Evolutionary conservation across 208 protist species (phyloP).

Genomic region (Spongospora subterranea): DNA sequence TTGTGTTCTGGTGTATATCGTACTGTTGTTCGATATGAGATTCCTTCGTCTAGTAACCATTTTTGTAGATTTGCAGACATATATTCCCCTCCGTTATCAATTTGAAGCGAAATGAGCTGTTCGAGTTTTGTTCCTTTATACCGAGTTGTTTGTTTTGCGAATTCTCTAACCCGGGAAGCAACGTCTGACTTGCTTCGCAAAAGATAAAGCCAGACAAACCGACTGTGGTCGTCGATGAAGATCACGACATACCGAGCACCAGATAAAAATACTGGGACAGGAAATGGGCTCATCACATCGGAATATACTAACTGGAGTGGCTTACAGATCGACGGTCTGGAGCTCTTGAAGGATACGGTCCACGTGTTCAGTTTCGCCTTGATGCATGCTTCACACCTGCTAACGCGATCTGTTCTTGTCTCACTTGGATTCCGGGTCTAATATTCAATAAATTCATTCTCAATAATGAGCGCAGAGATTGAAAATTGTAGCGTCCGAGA

Average conservation of each 20-base stretch:
- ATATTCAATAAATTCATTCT: too few relatives aligned
- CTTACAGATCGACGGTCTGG: too few relatives aligned
- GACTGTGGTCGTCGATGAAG: background rate
- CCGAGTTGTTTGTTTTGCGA: background rate
- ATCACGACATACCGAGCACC: background rate
- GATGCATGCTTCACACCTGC: too few relatives aligned
- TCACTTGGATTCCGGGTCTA: too few relatives aligned
- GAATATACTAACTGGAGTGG: background rate
- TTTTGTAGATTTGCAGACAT: background rate
- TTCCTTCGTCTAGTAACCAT: background rate
- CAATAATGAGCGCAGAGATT: too few relatives aligned
- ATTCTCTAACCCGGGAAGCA: background rate
- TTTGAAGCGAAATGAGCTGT: background rate
- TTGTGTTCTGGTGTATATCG: background rate
- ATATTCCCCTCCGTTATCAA: slow-evolving; percentile 44
- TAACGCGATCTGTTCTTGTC: too few relatives aligned
- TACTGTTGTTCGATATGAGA: background rate
- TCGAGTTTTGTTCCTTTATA: background rate
- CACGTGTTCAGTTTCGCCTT: too few relatives aligned
- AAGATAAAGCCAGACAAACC: background rate
- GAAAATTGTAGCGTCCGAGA: too few relatives aligned
- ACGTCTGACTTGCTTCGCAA: background rate
- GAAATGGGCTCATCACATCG: background rate
- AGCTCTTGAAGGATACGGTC: too few relatives aligned
- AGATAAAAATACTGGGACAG: background rate